Percentiles rank a stretch among this genome's conserved stretches.
Evolutionary conservation across 345 rosid genomes (phyloP).

Genomic region (Turnera subulata): DNA sequence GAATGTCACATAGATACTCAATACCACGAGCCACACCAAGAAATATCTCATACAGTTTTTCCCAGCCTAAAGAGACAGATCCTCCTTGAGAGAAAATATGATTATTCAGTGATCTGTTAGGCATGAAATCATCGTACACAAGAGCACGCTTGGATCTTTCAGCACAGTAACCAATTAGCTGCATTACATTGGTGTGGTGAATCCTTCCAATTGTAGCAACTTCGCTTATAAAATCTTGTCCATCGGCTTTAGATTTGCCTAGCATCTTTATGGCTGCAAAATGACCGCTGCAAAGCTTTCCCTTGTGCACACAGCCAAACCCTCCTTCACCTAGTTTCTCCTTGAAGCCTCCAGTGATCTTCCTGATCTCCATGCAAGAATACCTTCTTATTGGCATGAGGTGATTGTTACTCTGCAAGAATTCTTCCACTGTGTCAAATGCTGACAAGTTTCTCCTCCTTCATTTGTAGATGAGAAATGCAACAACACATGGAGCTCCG

Average conservation of each 20-base stretch:
- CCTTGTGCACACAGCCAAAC: background rate
- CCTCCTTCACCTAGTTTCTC: background rate
- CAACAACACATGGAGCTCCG: background rate
- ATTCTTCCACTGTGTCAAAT: background rate
- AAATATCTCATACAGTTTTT: background rate
- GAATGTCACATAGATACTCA: conserved; percentile 1
- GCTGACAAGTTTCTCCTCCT: background rate
- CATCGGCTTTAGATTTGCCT: background rate
- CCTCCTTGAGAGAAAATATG: background rate
- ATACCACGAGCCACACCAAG: conserved; percentile 4
- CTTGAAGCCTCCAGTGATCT: background rate
- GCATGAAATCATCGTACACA: background rate
- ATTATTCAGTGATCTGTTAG: background rate
- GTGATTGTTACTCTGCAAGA: background rate
- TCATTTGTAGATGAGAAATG: background rate
- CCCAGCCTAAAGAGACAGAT: background rate
- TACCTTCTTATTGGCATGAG: background rate
- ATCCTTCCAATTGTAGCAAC: conserved; percentile 1
- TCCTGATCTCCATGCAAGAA: background rate
- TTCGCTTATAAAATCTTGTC: conserved; percentile 3
- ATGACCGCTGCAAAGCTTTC: background rate
- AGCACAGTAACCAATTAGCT: background rate
- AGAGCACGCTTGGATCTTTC: conserved; percentile 2
- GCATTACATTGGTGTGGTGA: background rate
- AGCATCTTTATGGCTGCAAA: background rate